These are phyloP conservation scores for Pterocarpus santalinus DNA, from an alignment of 306 rosid genomes.

Conservation along the genomic window DNA sequence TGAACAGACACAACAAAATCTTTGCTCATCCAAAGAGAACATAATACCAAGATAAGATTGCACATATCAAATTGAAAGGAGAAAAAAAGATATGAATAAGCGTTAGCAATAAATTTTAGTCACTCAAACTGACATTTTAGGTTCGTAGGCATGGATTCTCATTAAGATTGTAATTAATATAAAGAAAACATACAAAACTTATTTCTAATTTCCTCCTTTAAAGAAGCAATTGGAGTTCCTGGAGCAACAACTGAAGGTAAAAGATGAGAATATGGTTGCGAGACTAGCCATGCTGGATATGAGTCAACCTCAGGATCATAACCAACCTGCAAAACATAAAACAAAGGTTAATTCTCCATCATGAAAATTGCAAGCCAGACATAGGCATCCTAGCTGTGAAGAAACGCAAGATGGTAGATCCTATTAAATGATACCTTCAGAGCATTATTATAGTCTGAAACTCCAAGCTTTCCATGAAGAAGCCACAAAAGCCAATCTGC, in stretches of 20 bases:
- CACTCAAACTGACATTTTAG: background rate
- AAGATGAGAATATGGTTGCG: slow-evolving; percentile 77
- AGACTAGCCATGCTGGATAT: slow-evolving; percentile 84
- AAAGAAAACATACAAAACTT: slow-evolving; percentile 59
- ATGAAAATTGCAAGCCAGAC: background rate
- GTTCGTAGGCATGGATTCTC: slow-evolving; percentile 5
- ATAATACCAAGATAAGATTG: background rate
- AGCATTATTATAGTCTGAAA: slow-evolving; percentile 92
- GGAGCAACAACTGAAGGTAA: slow-evolving; percentile 87
- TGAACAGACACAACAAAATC: slow-evolving; percentile 1
- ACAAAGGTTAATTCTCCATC: slow-evolving; percentile 1
- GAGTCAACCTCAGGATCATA: slow-evolving; percentile 93
- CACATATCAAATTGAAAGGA: slow-evolving; percentile 11
- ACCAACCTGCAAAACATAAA: slow-evolving; percentile 74
- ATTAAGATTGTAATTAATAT: background rate
- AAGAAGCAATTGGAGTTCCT: slow-evolving; percentile 75
- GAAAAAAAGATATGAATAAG: background rate
- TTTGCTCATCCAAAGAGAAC: background rate
- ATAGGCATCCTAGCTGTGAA: slow-evolving; percentile 11
- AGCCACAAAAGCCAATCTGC: slow-evolving; percentile 97
- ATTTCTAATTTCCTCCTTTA: slow-evolving; percentile 69
- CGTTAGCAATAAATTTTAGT: background rate
- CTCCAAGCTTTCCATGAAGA: slow-evolving; percentile 91
- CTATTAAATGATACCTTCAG: slow-evolving; percentile 65
- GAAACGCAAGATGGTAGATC: slow-evolving; percentile 16